Base-by-base conservation (phyloP, 306 rosid genomes). In the Malus orientalis region DNA sequence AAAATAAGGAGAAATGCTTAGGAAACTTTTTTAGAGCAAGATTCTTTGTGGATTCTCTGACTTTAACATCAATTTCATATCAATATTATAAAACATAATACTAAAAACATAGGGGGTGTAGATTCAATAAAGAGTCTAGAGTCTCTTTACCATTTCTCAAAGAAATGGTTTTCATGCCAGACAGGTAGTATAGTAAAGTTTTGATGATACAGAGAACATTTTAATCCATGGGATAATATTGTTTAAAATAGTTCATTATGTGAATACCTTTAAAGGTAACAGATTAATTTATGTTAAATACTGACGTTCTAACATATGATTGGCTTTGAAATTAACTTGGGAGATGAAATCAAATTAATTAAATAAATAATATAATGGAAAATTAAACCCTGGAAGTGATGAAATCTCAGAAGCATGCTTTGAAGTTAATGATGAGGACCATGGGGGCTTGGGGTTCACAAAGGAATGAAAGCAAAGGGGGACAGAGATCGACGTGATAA, bases 401-500 rank as follows among this genome's bases (percentile, higher is more conserved):
- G 42, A 67, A 79, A 79, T 62, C 70, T 10, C 8, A 62, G 65
- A 81, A 85, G 88, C 91, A 84, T 86, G 93, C 91, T 62, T 84
- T 76, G 90, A 81, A 88, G 90, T 87, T 82, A 86, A 88, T 78
- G 90, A 87, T 84, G 89, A 29, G 47, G 68, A 30, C 23, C 76
- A 57, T 15, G 47, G 71, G 55, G 13, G 40, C 15, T 71, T 44
- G 71, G 78, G 82, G 71, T 51, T 69, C 66, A 66, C 74, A 49
- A 80, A 74, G 77, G 77, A 73, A 63, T 84, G 71, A 77, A 81
- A 80, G 74, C 70, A 53, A 77, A 84, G 57, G 86, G 87, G 58
- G 87, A 89, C 83, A 86, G 70, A 74, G 74, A 81, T 84, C 83
- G 88, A 79, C 84, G 87, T 85, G 91, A 76, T 86, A 79, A 78